Conservation (phyloP, 2,329 filamentous ascomycete genomes). For the Penicillium brasilianum region DNA sequence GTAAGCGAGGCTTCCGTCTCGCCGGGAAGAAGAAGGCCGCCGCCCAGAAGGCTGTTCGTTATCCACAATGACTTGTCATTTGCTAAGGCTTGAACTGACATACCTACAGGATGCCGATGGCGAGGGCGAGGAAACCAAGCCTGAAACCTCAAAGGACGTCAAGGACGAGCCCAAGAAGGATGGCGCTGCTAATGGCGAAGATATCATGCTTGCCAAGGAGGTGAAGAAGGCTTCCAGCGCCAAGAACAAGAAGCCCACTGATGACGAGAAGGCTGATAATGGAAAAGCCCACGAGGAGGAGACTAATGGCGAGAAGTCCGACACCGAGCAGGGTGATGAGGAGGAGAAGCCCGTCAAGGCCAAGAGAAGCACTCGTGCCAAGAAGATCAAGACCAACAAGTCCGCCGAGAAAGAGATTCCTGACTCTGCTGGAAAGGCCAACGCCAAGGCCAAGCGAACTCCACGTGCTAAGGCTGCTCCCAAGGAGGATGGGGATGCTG, state of each 20-base stretch:
- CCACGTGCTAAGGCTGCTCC: constrained; percentile 1
- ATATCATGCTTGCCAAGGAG: not conserved
- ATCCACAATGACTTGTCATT: not conserved
- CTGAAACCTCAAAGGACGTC: not conserved
- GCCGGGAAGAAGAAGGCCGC: constrained; percentile 4
- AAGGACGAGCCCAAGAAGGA: constrained; percentile 23
- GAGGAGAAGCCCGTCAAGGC: constrained; percentile 18
- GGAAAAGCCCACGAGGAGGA: constrained; percentile 13
- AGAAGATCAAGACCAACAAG: constrained; percentile 17
- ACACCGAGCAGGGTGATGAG: not conserved
- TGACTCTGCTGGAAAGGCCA: constrained; percentile 1
- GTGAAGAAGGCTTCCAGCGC: too few relatives aligned
- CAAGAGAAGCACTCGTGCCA: constrained; percentile 14
- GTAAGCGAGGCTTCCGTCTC: constrained; percentile 66
- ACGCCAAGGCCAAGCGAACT: constrained; percentile 3
- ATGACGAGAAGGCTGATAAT: not conserved
- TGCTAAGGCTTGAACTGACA: not conserved
- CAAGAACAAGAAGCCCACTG: too few relatives aligned
- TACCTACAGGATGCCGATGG: not conserved
- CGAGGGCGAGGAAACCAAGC: constrained; percentile 1
- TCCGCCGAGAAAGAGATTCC: constrained; percentile 9
- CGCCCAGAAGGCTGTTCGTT: constrained; percentile 7
- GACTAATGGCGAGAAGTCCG: constrained; percentile 18
- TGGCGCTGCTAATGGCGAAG: constrained; percentile 14
- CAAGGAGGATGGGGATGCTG: constrained; percentile 14